Conservation (phyloP, 2,329 filamentous ascomycete genomes). For the Nemania sp. region DNA sequence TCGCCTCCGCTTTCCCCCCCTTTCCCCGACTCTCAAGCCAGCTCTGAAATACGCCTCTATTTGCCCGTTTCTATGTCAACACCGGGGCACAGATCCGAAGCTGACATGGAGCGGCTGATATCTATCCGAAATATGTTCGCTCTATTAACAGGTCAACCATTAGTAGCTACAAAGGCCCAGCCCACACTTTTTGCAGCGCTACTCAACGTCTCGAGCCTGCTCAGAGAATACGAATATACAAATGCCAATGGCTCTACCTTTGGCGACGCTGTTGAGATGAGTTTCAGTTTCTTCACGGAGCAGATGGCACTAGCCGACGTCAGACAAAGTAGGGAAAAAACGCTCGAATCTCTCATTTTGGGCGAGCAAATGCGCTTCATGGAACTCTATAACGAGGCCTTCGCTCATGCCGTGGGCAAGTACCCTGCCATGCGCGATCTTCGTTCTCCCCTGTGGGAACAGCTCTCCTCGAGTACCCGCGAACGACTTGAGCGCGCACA, state of each 20-base stretch:
- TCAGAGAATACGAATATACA: conserved; percentile 62
- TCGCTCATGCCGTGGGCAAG: conserved; percentile 88
- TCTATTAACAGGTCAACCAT: conserved; percentile 65
- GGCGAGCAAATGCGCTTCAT: conserved; percentile 84
- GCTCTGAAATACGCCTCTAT: conserved; percentile 56
- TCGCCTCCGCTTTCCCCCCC: conserved; percentile 47
- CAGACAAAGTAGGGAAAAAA: conserved; percentile 81
- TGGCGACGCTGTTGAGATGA: conserved; percentile 63
- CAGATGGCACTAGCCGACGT: conserved; percentile 80
- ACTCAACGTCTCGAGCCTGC: conserved; percentile 55
- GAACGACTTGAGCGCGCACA: conserved; percentile 82
- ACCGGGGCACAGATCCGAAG: conserved; percentile 43
- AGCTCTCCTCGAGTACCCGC: conserved; percentile 72
- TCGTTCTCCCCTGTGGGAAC: conserved; percentile 68
- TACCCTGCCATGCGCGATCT: conserved; percentile 73
- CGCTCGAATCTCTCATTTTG: conserved; percentile 84
- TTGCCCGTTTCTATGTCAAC: conserved; percentile 53
- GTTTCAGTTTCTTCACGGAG: conserved; percentile 76
- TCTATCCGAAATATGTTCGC: conserved; percentile 69
- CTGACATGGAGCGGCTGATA: conserved; percentile 60
- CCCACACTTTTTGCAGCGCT: conserved; percentile 60
- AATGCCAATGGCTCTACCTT: conserved; percentile 62
- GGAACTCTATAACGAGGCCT: conserved; percentile 86
- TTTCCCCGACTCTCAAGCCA: conserved; percentile 40
- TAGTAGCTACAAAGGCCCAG: conserved; percentile 60